Conservation (phyloP, 73 alveolate genomes). For the Paramecium primaurelia region DNA sequence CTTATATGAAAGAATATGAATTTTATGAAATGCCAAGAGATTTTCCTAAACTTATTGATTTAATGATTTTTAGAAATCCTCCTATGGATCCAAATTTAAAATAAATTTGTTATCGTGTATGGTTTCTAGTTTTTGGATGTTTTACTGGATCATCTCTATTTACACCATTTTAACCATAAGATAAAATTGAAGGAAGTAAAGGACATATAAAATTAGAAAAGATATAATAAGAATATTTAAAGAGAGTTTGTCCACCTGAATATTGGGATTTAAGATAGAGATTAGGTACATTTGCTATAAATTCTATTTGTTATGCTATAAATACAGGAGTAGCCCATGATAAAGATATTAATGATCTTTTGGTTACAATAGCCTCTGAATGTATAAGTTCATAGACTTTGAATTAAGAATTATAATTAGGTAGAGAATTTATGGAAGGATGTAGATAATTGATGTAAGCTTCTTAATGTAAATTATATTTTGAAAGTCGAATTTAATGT, state of each 20-base stretch:
- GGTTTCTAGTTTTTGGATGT: slow-evolving; percentile 30
- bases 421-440: slow-evolving; percentile 41
- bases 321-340: slow-evolving; percentile 1
- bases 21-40: not conserved
- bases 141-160: slow-evolving; percentile 22
- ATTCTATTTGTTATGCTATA: not conserved
- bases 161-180: not conserved
- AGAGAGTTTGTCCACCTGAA: not conserved
- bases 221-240: not conserved
- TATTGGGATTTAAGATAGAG: not conserved
- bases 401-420: slow-evolving; percentile 3
- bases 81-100: slow-evolving; percentile 22
- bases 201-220: not conserved
- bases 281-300: not conserved
- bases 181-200: not conserved
- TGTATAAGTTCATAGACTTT: not conserved
- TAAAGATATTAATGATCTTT: slow-evolving; percentile 43
- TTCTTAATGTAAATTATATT: not conserved
- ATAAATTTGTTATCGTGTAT: not conserved
- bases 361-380: slow-evolving; percentile 16
- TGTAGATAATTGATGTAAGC: slow-evolving; percentile 28
- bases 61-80: slow-evolving; percentile 11
- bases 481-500: not conserved
- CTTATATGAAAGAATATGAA: not conserved
- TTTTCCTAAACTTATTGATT: not conserved